Evolutionary conservation across 202 grass and related monocot species (phyloP).

Genomic region (Digitaria exilis): DNA sequence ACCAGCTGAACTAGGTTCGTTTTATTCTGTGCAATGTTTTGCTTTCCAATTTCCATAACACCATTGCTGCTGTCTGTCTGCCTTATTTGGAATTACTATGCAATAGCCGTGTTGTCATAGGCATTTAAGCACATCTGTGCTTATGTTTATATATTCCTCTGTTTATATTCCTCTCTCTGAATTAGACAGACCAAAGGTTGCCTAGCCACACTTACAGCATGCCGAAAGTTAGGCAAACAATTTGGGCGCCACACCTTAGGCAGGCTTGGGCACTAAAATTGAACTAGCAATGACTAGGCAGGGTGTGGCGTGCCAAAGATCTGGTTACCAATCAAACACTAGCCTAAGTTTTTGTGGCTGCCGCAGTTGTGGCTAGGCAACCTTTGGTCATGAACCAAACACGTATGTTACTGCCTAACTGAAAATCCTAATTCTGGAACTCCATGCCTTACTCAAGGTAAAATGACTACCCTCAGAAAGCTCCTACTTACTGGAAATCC

Average conservation of each 20-base stretch:
- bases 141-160: neutral
- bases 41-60: neutral
- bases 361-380: no score
- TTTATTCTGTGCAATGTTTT: constrained; percentile 19
- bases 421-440: constrained; percentile 22
- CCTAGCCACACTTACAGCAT: no score
- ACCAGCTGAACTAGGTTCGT: constrained; percentile 85
- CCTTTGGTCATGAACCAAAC: no score
- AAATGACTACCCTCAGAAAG: constrained; percentile 89
- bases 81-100: constrained; percentile 16
- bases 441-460: constrained; percentile 59
- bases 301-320: no score
- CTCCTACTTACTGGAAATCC: constrained; percentile 92
- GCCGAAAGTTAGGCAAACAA: no score
- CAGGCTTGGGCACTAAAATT: no score
- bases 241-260: no score
- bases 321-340: no score
- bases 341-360: no score
- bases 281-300: no score
- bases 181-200: no score
- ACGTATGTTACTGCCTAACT: constrained; percentile 9
- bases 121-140: neutral
- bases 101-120: neutral
- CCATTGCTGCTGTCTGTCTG: constrained; percentile 15
- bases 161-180: neutral